A percentile compares a stretch with the other conserved stretches of the same genome.
phyloP scores from a whole-genome alignment of 805 yeast species.

The Nakazawaea populi region DNA sequence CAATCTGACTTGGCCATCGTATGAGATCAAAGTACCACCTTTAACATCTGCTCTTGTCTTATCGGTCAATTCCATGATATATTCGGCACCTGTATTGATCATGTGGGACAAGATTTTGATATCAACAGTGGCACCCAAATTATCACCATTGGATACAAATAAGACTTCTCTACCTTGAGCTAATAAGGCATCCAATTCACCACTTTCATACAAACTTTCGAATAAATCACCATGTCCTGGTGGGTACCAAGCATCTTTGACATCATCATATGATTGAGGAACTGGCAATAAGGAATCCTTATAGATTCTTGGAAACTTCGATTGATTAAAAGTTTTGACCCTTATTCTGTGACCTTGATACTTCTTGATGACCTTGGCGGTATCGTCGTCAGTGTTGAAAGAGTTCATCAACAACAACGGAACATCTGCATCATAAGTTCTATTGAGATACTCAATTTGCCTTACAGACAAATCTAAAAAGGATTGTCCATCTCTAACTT shows the following conservation, averaged over 20 bases:
- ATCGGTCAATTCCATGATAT: constrained; percentile 97
- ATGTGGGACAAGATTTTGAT: constrained; percentile 85
- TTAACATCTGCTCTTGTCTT: constrained; percentile 99
- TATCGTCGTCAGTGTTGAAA: constrained; percentile 94
- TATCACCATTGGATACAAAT: constrained; percentile 97
- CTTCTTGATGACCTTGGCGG: constrained; percentile 91
- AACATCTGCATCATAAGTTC: constrained; percentile 85
- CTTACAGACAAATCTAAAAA: constrained; percentile 93
- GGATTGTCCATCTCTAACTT: constrained; percentile 97
- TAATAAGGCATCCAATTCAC: constrained; percentile 84
- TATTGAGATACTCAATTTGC: constrained; percentile 92
- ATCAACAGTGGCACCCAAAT: constrained; percentile 97
- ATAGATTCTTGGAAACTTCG: constrained; percentile 93
- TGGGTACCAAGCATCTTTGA: constrained; percentile 91
- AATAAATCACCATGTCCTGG: constrained; percentile 99
- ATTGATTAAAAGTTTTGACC: constrained; percentile 94
- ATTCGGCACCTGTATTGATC: constrained; percentile 87
- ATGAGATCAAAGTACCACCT: constrained; percentile 97
- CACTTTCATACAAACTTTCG: constrained; percentile 82
- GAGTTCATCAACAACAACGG: constrained; percentile 97
- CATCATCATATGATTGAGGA: constrained; percentile 69
- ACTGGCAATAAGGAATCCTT: constrained; percentile 96
- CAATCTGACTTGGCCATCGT: constrained; percentile 89
- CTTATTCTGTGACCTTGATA: constrained; percentile 94
- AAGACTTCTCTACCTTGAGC: constrained; percentile 92